Conservation (phyloP, 108 stramenopile genomes). For the Halocafeteria seosinensis region DNA sequence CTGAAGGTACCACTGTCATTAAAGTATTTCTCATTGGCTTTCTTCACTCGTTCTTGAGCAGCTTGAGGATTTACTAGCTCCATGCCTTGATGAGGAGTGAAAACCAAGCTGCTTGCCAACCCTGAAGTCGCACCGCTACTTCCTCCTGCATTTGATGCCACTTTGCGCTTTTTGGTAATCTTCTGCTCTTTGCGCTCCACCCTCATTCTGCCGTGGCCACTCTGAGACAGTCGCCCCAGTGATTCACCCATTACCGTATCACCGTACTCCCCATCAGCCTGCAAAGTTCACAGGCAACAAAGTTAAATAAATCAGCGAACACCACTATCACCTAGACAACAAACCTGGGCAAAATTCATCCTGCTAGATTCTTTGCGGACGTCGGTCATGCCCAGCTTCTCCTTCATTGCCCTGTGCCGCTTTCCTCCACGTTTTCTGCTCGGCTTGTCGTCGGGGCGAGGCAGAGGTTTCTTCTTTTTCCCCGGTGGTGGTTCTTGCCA, state of each 20-base stretch:
- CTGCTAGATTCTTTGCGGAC: slow-evolving; percentile 75
- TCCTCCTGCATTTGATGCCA: slow-evolving; percentile 5
- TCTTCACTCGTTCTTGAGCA: slow-evolving; percentile 36
- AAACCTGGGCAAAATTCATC: too few relatives aligned
- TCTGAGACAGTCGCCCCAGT: slow-evolving; percentile 60
- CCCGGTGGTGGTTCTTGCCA: slow-evolving; percentile 78
- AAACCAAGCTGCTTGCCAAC: slow-evolving; percentile 58
- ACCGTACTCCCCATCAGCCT: slow-evolving; percentile 65
- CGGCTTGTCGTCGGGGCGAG: slow-evolving; percentile 59
- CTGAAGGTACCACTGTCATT: slow-evolving; percentile 14
- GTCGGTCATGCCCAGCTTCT: slow-evolving; percentile 76
- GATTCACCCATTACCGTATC: slow-evolving; percentile 82
- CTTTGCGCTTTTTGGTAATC: background rate
- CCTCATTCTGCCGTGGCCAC: slow-evolving; percentile 40
- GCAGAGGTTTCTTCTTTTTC: slow-evolving; percentile 69
- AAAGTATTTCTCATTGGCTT: slow-evolving; percentile 74
- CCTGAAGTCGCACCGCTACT: slow-evolving; percentile 44
- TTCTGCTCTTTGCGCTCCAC: slow-evolving; percentile 51
- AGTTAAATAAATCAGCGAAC: too few relatives aligned
- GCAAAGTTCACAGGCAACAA: slow-evolving; percentile 58
- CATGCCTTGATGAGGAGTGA: slow-evolving; percentile 60
- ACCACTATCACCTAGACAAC: too few relatives aligned
- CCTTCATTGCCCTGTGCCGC: slow-evolving; percentile 68
- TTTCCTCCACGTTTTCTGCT: slow-evolving; percentile 81
- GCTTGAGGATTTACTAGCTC: slow-evolving; percentile 69